phyloP scores from a whole-genome alignment of 371 early-diverging fungal species.

The Catenaria anguillulae region DNA sequence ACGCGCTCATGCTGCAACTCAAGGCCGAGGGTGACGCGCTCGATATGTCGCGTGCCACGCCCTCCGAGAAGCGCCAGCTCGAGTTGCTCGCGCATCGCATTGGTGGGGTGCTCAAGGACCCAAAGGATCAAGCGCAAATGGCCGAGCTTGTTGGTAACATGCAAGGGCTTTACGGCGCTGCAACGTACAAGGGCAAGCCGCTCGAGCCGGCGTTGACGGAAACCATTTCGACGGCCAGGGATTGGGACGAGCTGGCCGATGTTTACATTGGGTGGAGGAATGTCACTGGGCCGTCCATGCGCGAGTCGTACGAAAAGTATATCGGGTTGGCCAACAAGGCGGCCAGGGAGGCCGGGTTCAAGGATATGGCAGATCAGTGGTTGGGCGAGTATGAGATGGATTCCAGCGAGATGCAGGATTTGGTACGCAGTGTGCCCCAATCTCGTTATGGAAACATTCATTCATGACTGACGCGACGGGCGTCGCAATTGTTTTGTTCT shows the following conservation, averaged over 20 bases:
- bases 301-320: constrained; percentile 8
- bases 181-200: constrained; percentile 8
- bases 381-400: constrained; percentile 4
- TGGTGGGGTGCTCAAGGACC: constrained; percentile 1
- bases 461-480: constrained; percentile 10
- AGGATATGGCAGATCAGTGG: constrained; percentile 12
- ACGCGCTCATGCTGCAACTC: too few species aligned
- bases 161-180: constrained; percentile 11
- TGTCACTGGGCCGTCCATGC: constrained; percentile 10
- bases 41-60: background rate
- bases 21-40: too few species aligned
- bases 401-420: background rate
- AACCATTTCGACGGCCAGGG: constrained; percentile 9
- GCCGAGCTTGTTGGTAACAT: constrained; percentile 8
- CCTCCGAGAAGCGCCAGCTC: constrained; percentile 11
- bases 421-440: too few species aligned
- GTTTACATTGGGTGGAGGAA: constrained; percentile 14
- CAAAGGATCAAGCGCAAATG: constrained; percentile 6
- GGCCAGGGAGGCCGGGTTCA: constrained; percentile 12
- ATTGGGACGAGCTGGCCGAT: constrained; percentile 10
- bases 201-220: constrained; percentile 16
- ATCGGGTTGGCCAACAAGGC: constrained; percentile 13
- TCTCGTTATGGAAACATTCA: background rate
- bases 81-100: background rate
- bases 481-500: constrained; percentile 1